Evolutionary conservation across 1,139 yeast species (phyloP), one percentile per base, ranked within the genome.

Genomic region (Yamadazyma songkhlaensis): DNA sequence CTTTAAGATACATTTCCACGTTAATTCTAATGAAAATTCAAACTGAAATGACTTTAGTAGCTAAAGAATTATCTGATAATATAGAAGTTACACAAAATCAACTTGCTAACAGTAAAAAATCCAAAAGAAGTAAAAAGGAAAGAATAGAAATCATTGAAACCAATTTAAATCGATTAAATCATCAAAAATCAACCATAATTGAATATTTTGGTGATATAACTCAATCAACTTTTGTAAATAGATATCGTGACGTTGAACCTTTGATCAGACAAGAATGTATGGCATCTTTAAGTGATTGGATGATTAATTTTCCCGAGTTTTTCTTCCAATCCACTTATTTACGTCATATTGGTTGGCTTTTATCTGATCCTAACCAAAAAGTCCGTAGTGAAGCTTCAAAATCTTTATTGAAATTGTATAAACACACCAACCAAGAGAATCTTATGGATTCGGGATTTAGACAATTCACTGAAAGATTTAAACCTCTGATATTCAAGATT

Each of bases 211-310:
- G 73, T 40, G 95, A 87, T 46, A 72, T 86, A 7, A 74, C 80
- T 29, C 80, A 77, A 44, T 71, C 84, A 1, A 77, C 84, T 4
- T 84, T 88, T 55, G 77, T 80, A 8, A 88, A 83, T 50, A 68
- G 97, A 46, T 85, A 85, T 54, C 79, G 90, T 45, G 97, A 90
- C 57, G 72, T 84, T 9, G 96, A 88, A 53, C 78, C 83, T 6
- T 59, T 61, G 8, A 83, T 89, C 25, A 72, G 97, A 47, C 72
- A 74, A 15, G 88, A 82, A 40, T 84, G 95, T 43, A 65, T 87
- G 46, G 53, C 58, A 11, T 71, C 74, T 30, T 64, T 89, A 34
- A 79, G 88, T 14, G 67, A 62, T 21, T 84, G 95, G 84, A 84
- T 87, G 67, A 66, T 72, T n/a, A 55, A 64, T 6, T 76, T 74